Evolutionary conservation across 257 asterid species (phyloP), one percentile per base, ranked within the genome.

Genomic region (Scutellaria galericulata): DNA sequence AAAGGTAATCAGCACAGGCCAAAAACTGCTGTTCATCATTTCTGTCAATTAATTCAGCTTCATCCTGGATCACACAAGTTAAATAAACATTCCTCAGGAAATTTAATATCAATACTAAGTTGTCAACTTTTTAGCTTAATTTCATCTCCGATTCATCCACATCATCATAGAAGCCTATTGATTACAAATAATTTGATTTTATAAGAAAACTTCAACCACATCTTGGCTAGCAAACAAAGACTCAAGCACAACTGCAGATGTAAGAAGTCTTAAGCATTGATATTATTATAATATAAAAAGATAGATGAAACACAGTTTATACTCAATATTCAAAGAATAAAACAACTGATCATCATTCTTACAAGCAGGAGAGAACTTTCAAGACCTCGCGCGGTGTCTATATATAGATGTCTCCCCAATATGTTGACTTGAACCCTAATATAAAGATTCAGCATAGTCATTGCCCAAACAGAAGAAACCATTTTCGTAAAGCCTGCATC

Each of bases 311-410:
- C 18, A 3, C 37, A 35, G 1, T 12, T 24, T 35, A 12, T 58
- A 39, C 31, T 58, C 45, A 35, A 18, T 11, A 56, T 56, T 57
- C 14, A 47, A 56, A 48, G 55, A 22, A 46, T 24, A 46, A 14
- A 51, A 57, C 47, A 62, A 72, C 24, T 41, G 41, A 37, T 72
- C 63, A 55, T 55, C 24, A 67, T 75, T 76, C 96, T 89, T 88
- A 92, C 98, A 67, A 82, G 85, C 31, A 78, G 85, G 18, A 42
- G 77, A 70, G 92, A 82, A 78, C 81, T 86, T 83, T 90, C 96
- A 76, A 90, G 85, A 75, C 83, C 91, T 68, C 93, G 91, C n/a
- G 97, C 98, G 0, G 96, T 90, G 75, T 88, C 93, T 1, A 92
- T 84, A 76, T 90, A 92, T 5, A 92, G 87, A 82, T 92, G 98